Evolutionary conservation across 768 basidiomycete genomes (phyloP), one percentile per base, ranked within the genome.

Genomic region (Coprinellus micaceus): DNA sequence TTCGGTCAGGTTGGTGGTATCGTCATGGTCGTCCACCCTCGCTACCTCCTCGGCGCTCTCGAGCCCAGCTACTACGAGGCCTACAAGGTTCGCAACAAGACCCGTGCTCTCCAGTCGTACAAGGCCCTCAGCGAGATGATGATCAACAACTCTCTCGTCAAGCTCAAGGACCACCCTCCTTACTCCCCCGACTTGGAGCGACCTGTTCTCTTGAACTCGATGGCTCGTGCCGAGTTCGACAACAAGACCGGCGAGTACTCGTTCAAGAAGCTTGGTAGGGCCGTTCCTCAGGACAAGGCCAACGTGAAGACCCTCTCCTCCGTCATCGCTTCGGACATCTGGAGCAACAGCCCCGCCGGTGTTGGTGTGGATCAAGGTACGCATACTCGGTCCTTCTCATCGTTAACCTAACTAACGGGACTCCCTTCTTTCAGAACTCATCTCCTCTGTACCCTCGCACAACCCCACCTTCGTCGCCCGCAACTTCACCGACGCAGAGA

Each of bases 1-100:
- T 98, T 98, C 77, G 95, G 97, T 64, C 97, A 98, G 82, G 96
- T 98, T 59, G 97, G 97, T 52, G 97, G 97, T 53, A 90, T 85
- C 55, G 90, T 87, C 43, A 80, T 95, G 61, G 77, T 98, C 64
- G 67, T 98, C 49, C 88, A 98, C 69, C 95, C 97, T 59, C 89
- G 92, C 61, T 92, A 91, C 74, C 80, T 97, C 60, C 85, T 95
- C 60, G 96, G 88, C 39, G 80, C 89, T 10, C 75, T 98, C 36
- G 85, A 94, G 58, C 84, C 91, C 1, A 77, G 82, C n/a, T 70
- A 78, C 58, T 95, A 94, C 64, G 82, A 85, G 50, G 73, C 77
- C n/a, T 98, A 99, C 78, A 81, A 78, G 69, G 70, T 68, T 57
- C 85, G 80, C 66, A 89, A 88, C 71, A 80, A 72, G 46, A 74